A percentile compares a stretch with the other conserved stretches of the same genome.
phyloP scores from a whole-genome alignment of 2,329 filamentous ascomycete species.

The Graphiopsis chlorocephala region DNA sequence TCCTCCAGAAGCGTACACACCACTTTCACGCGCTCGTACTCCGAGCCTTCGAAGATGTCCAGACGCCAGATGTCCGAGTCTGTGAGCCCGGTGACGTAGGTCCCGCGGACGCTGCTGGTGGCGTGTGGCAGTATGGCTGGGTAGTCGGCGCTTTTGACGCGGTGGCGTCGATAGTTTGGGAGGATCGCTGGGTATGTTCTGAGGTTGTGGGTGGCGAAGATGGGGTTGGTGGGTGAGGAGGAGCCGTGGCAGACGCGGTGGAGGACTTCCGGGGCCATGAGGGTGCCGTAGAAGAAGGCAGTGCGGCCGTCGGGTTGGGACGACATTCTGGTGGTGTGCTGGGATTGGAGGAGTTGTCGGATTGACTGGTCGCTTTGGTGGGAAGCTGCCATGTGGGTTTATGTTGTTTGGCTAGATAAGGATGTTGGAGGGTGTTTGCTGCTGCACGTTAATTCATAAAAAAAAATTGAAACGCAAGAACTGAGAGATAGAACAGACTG shows the following conservation, averaged over 20 bases:
- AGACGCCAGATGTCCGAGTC: slow-evolving; percentile 71
- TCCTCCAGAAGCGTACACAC: slow-evolving; percentile 16
- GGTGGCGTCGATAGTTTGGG: slow-evolving; percentile 66
- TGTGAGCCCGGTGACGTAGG: slow-evolving; percentile 74
- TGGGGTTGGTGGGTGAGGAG: slow-evolving; percentile 49
- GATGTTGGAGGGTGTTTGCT: background rate
- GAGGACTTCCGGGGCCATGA: slow-evolving; percentile 86
- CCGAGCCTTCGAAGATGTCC: slow-evolving; percentile 75
- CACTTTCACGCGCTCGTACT: slow-evolving; percentile 61
- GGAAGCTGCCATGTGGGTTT: background rate
- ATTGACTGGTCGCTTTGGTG: too few species aligned
- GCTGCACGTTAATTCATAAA: background rate
- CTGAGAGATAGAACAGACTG: background rate
- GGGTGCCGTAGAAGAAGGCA: slow-evolving; percentile 65
- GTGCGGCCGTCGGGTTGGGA: slow-evolving; percentile 35
- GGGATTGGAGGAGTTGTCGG: too few species aligned
- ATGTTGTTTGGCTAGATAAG: background rate
- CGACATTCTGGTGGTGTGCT: background rate
- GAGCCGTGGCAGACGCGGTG: slow-evolving; percentile 75
- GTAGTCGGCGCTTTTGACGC: slow-evolving; percentile 71
- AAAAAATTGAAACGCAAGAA: background rate
- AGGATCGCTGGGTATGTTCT: slow-evolving; percentile 74
- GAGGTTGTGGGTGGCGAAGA: slow-evolving; percentile 48
- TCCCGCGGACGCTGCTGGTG: slow-evolving; percentile 63
- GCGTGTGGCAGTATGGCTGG: slow-evolving; percentile 64